Base-by-base conservation (phyloP, 1,284 basidiomycete species). In the Boletus austroedulis region DNA sequence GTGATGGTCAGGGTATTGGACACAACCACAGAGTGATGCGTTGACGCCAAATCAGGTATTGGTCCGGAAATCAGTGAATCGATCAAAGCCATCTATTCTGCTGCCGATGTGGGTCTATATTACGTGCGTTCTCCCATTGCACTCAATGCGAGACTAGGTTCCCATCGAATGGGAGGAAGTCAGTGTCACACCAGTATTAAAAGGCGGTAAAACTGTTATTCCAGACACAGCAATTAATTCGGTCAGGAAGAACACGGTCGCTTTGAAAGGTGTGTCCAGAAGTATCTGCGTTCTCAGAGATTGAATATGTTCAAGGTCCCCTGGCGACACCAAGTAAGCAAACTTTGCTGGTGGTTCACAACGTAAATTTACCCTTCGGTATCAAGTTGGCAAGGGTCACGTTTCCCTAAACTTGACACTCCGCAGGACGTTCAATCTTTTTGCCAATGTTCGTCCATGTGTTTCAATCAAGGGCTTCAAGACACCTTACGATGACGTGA, bases 151-250 rank as follows among this genome's bases (percentile, higher is more conserved):
- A 56, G 49, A 50, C 41, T 61, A 95, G 91, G 94, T 95, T 29
- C 95, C 95, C 53, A 95, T 98, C 69, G 83, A 93, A 77, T 99
- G 97, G 97, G 97, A 99, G 77, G 96, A 99, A 79, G 95, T 98
- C 73, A 92, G 90, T 71, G 97, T 99, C 56, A 91, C 94, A 21
- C 97, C 97, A 21, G 86, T 97, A 62, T 81, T 98, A 67, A 94
- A 94, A 75, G 89, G 89, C 65, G 97, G 97, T 57, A 98, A 98
- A 83, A 97, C 95, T 60, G 92, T 93, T 64, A 99, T 99, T 71
- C 97, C 97, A 49, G 94, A 97, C 62, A 78, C 79, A 58, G 95
- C 96, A 48, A 95, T 99, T 65, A 83, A 83, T 63, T 95, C 92
- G 28, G 91, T 99, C 69, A 95, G 91, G 81, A 92, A 90, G 80